Evolutionary conservation across 2,329 filamentous ascomycete genomes (phyloP).

Genomic region (Colletotrichum navitas): DNA sequence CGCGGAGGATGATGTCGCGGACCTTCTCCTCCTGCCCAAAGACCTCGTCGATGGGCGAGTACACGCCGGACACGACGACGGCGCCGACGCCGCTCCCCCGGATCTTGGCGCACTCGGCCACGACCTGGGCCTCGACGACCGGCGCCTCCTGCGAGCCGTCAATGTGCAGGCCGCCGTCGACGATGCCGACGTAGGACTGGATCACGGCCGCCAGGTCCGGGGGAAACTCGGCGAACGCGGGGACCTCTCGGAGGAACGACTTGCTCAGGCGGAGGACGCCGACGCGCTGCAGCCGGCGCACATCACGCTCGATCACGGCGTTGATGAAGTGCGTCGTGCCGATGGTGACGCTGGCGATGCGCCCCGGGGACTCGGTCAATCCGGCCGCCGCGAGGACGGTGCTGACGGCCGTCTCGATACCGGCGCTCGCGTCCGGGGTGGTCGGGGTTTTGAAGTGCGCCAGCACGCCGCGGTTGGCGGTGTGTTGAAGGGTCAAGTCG

Average conservation of each 20-base stretch:
- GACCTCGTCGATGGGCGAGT: constrained; percentile 64
- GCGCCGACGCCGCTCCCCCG: constrained; percentile 58
- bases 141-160: constrained; percentile 62
- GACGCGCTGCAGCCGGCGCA: constrained; percentile 60
- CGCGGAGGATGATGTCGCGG: constrained; percentile 55
- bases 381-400: constrained; percentile 55
- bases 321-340: constrained; percentile 72
- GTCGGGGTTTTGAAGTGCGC: constrained; percentile 65
- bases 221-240: constrained; percentile 67
- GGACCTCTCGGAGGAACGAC: constrained; percentile 63
- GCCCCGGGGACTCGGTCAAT: constrained; percentile 47
- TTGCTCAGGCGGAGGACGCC: constrained; percentile 68
- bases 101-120: constrained; percentile 55
- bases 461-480: constrained; percentile 56
- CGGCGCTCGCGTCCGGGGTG: constrained; percentile 60
- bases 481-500: constrained; percentile 52
- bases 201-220: constrained; percentile 61
- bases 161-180: constrained; percentile 65
- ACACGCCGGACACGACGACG: constrained; percentile 64
- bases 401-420: constrained; percentile 60
- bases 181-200: constrained; percentile 58
- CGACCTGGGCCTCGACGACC: constrained; percentile 46
- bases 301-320: constrained; percentile 67
- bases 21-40: constrained; percentile 62
- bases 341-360: constrained; percentile 64